Base-by-base conservation (phyloP, 495 filamentous ascomycete species). In the Penicillium simplicissimum region DNA sequence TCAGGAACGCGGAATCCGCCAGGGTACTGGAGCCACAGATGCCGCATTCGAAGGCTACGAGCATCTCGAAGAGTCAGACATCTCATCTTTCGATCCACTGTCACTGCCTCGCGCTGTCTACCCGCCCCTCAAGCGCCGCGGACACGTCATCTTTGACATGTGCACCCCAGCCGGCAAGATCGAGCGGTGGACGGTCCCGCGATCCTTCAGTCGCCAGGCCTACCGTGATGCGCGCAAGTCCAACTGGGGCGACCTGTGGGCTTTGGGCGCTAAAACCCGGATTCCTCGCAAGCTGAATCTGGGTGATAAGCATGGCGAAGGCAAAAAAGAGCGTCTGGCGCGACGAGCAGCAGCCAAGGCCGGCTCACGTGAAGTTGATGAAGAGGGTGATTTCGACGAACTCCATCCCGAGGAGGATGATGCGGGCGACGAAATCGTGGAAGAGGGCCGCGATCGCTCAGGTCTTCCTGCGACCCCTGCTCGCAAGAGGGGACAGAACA, bases 141-240 rank as follows among this genome's bases (percentile, higher is more conserved):
- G 91, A 1, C 95, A 98, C 69, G 86, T 98, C 62, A 90, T 88
- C 37, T 76, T 98, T 5, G 96, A 98, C 71, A 64, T 97, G 9
- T 98, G 95, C 79, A 98, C 96, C 0, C 91, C 96, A 0, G 77
- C 81, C 1, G 96, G 88, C 21, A 85, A 81, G 36, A 86, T 98
- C n/a, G 95, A 98, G 76, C 91, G 95, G 43, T 98, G 95, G 95
- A 91, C 88, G 0, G 87, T 98, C 0, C 90, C 95, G 1, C 87
- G 85, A 57, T 91, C 87, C 40, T 96, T 87, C 74, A 88, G 88
- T 62, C 87, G 84, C 58, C 83, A 87, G 63, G 91, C 91, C 3
- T 98, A 90, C 77, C 88, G 87, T 47, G 96, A 98, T 69, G 96
- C 96, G 31, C 86, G 94, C 59, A 98, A 98, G 72, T 83, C 88